Evolutionary conservation across 805 yeast species (phyloP), one percentile per base, ranked within the genome.

Genomic region (Kuraishia borneana): DNA sequence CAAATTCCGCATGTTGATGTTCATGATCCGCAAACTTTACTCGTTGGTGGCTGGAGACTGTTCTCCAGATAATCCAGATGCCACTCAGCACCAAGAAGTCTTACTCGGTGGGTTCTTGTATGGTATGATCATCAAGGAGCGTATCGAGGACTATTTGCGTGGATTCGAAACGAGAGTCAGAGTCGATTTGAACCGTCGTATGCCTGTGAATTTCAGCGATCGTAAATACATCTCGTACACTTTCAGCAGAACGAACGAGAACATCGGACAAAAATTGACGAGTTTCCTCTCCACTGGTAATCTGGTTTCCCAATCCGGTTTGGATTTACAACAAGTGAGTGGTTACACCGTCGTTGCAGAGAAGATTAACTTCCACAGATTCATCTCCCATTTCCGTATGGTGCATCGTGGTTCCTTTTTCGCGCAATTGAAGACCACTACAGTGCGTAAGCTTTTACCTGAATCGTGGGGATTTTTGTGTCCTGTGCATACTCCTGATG

Each of bases 401-500:
- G 97, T 92, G 35, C 98, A 92, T 61, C 82, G 98, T 75, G 98
- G 98, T 60, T 85, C 97, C 44, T 92, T 92, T 77, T 92, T 92
- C 57, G 96, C 98, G 30, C 95, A 89, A 58, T 71, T 92, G 62
- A 92, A 92, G 56, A 92, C 98, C 28, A 92, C 98, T 18, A 82
- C 97, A 1, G 98, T 92, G 32, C 77, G 98, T 66, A 92, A 92
- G 58, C 66, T 92, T 48, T 70, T 92, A 38, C 98, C 98, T 1
- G 98, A 92, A 58, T 83, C 96, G 1, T 92, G 98, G 98, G 98
- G 98, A 3, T 92, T 92, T 72, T 62, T 92, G 47, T 92, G 98
- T 63, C 98, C 98, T 9, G 98, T 92, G 18, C 98, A 92, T 59
- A 92, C 98, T 10, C 98, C 98, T 5, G 98, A 92, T 80, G 98